A percentile compares a stretch with the other conserved stretches of the same genome.
Evolutionary conservation across 2,329 filamentous ascomycete species (phyloP).

Genomic region (Alternaria hordeiaustralica): DNA sequence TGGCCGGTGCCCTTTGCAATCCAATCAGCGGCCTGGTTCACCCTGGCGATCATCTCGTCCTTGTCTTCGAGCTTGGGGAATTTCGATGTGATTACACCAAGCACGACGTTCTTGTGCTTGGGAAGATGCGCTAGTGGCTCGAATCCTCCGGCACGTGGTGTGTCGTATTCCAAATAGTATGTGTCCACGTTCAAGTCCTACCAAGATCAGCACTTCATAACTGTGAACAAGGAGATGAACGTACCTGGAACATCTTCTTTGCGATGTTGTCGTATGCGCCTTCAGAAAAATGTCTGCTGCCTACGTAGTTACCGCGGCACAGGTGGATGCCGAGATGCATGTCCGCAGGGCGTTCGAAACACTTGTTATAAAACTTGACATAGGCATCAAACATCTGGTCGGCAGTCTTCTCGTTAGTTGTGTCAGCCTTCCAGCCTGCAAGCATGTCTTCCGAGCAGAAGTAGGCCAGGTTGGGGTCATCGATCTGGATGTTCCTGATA

Average conservation of each 20-base stretch:
- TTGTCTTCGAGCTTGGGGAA: conserved; percentile 55
- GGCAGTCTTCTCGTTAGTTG: conserved; percentile 70
- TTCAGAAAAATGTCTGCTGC: conserved; percentile 55
- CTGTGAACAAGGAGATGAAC: not conserved
- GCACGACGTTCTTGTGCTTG: conserved; percentile 55
- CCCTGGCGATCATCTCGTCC: conserved; percentile 55
- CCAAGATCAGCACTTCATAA: conserved; percentile 1
- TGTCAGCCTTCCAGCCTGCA: conserved; percentile 60
- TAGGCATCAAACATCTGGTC: conserved; percentile 78
- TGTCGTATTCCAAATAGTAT: conserved; percentile 56
- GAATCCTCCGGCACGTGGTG: conserved; percentile 56
- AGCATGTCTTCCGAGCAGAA: conserved; percentile 49
- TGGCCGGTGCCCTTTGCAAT: conserved; percentile 72
- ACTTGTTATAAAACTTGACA: conserved; percentile 78
- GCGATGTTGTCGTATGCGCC: conserved; percentile 57
- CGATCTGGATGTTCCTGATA: conserved; percentile 57
- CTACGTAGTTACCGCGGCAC: conserved; percentile 63
- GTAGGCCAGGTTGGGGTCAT: conserved; percentile 57
- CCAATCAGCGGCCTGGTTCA: conserved; percentile 64
- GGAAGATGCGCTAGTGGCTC: conserved; percentile 55
- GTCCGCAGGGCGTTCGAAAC: conserved; percentile 67
- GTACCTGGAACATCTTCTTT: conserved; percentile 49
- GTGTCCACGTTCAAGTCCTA: conserved; percentile 50
- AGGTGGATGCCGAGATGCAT: conserved; percentile 80
- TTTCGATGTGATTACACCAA: conserved; percentile 56